Evolutionary conservation across 768 basidiomycete genomes (phyloP).

Genomic region (Pleurotus tuber-regium): DNA sequence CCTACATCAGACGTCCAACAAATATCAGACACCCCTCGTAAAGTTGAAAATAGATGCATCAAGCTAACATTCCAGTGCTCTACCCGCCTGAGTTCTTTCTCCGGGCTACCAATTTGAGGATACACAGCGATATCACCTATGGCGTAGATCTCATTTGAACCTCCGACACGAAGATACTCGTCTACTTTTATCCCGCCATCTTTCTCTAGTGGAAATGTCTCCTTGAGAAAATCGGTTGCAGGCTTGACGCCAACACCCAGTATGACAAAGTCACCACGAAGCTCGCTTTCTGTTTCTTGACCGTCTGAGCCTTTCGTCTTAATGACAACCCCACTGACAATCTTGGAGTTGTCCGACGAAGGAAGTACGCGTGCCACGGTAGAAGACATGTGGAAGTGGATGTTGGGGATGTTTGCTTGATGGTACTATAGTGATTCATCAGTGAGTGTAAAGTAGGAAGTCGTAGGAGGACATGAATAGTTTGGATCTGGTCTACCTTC

Average conservation of each 20-base stretch:
- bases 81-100: constrained; percentile 47
- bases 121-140: constrained; percentile 85
- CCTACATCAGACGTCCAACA: constrained; percentile 33
- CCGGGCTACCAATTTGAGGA: constrained; percentile 52
- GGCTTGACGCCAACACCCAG: constrained; percentile 88
- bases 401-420: constrained; percentile 50
- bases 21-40: neutral
- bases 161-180: constrained; percentile 61
- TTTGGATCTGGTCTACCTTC: no score
- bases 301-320: constrained; percentile 34
- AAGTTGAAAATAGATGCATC: constrained; percentile 18
- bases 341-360: constrained; percentile 45
- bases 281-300: constrained; percentile 28
- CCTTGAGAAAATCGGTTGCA: constrained; percentile 76
- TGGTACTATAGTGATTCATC: constrained; percentile 51
- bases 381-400: constrained; percentile 79
- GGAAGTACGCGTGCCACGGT: constrained; percentile 67
- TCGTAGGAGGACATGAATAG: neutral
- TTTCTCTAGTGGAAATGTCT: constrained; percentile 67
- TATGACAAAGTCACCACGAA: constrained; percentile 75
- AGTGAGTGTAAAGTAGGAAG: neutral
- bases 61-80: constrained; percentile 97
- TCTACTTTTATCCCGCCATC: constrained; percentile 80
- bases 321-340: constrained; percentile 66
- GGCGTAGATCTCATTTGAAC: constrained; percentile 59